Percentiles rank a stretch among this genome's conserved stretches.
Conservation (phyloP, 148 eudicot species). For the Tetragonia tetragonoides region DNA sequence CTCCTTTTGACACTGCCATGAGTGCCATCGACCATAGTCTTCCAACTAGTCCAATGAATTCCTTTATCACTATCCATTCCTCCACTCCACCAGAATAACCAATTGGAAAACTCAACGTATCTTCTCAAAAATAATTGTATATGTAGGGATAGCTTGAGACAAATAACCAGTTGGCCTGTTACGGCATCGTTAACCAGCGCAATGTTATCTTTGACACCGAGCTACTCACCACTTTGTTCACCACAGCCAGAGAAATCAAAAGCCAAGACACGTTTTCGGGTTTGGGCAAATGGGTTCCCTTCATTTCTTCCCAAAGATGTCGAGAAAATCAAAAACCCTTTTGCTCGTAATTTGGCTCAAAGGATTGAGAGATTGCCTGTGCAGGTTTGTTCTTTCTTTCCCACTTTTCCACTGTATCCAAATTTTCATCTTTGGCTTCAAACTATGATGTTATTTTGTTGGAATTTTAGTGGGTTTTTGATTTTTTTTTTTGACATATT, state of each 20-base stretch:
- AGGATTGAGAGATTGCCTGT: conserved; percentile 77
- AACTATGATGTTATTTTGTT: background rate
- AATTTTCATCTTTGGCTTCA: background rate
- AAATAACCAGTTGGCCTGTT: no score
- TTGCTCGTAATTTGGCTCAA: conserved; percentile 66
- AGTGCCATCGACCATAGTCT: no score
- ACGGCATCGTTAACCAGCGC: background rate
- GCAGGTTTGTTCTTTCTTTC: conserved; percentile 34
- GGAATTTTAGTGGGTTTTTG: background rate
- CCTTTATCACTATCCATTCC: no score
- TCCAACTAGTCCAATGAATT: no score
- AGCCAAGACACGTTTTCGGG: conserved; percentile 19
- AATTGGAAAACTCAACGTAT: no score
- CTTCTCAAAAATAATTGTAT: no score
- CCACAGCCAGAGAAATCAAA: conserved; percentile 10
- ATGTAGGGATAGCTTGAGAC: no score
- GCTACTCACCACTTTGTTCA: background rate
- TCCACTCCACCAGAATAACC: no score
- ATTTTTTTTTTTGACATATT: no score
- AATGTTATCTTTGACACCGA: conserved; percentile 16
- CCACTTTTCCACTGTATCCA: background rate
- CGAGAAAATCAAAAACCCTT: conserved; percentile 57
- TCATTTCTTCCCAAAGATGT: conserved; percentile 68
- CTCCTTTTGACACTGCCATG: no score
- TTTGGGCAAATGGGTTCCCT: conserved; percentile 52